Percentiles rank a stretch among this genome's conserved stretches.
Evolutionary conservation across 805 yeast genomes (phyloP).

Genomic region (Starmera amethionina): DNA sequence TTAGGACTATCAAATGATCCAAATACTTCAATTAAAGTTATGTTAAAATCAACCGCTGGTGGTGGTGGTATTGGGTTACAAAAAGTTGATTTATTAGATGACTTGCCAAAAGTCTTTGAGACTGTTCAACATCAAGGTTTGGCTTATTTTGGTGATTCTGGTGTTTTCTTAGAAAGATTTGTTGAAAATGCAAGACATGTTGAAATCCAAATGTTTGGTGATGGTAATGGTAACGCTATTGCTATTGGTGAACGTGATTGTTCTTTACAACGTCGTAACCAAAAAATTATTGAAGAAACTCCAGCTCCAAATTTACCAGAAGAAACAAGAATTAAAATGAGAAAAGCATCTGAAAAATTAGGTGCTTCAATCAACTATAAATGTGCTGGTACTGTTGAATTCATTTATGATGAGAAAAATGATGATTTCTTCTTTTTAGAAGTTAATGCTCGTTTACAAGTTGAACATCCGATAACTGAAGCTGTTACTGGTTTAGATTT

Average conservation of each 20-base stretch:
- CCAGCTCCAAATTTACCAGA: constrained; percentile 94
- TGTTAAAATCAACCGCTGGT: constrained; percentile 98
- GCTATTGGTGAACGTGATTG: constrained; percentile 97
- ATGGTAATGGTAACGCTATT: constrained; percentile 86
- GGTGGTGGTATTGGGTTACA: constrained; percentile 99
- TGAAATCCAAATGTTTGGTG: constrained; percentile 94
- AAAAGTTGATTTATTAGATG: constrained; percentile 75
- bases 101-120: constrained; percentile 75
- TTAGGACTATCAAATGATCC: constrained; percentile 34
- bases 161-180: constrained; percentile 90
- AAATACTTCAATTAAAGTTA: constrained; percentile 62
- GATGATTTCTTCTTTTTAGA: constrained; percentile 92
- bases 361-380: constrained; percentile 81
- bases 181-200: constrained; percentile 95
- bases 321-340: constrained; percentile 61
- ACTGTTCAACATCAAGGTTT: constrained; percentile 92
- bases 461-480: constrained; percentile 96
- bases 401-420: constrained; percentile 75
- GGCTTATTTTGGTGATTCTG: constrained; percentile 89
- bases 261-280: constrained; percentile 94
- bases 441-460: constrained; percentile 94
- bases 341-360: constrained; percentile 75
- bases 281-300: constrained; percentile 92
- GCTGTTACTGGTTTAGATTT: constrained; percentile 89
- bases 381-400: constrained; percentile 97